Conservation (phyloP, 2,329 filamentous ascomycete genomes). For the Laburnicola sp. region DNA sequence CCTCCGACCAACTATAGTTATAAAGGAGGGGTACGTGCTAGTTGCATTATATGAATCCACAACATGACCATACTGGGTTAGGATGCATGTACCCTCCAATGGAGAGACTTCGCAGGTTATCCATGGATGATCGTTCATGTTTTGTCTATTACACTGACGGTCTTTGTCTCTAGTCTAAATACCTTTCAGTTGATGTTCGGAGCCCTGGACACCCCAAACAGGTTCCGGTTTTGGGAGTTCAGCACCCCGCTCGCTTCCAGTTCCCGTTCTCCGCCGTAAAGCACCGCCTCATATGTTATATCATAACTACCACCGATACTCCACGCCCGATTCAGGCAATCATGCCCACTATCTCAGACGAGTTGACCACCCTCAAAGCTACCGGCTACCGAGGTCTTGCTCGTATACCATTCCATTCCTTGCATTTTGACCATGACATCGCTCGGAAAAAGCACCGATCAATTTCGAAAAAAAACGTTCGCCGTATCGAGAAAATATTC, state of each 20-base stretch:
- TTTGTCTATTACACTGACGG: neutral
- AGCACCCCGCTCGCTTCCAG: too few relatives aligned
- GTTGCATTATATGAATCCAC: neutral
- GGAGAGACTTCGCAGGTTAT: constrained; percentile 8
- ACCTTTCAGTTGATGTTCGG: neutral
- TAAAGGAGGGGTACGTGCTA: neutral
- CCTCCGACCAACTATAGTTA: neutral
- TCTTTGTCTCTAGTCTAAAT: neutral
- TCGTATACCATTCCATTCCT: neutral
- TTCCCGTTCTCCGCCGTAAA: too few relatives aligned
- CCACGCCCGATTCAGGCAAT: too few relatives aligned
- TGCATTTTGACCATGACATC: neutral
- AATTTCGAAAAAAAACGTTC: neutral
- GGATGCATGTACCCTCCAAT: neutral
- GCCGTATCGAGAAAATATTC: neutral
- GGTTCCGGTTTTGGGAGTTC: too few relatives aligned
- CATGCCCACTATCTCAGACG: too few relatives aligned
- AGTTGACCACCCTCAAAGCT: neutral
- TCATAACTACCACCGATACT: too few relatives aligned
- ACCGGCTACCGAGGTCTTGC: neutral
- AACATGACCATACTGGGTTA: neutral
- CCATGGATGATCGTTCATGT: constrained; percentile 3
- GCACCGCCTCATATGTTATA: too few relatives aligned
- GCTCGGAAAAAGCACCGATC: neutral
- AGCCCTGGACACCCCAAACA: neutral